These are phyloP conservation scores for Prunella vulgaris DNA, from an alignment of 257 asterid genomes.

Conservation along the genomic window DNA sequence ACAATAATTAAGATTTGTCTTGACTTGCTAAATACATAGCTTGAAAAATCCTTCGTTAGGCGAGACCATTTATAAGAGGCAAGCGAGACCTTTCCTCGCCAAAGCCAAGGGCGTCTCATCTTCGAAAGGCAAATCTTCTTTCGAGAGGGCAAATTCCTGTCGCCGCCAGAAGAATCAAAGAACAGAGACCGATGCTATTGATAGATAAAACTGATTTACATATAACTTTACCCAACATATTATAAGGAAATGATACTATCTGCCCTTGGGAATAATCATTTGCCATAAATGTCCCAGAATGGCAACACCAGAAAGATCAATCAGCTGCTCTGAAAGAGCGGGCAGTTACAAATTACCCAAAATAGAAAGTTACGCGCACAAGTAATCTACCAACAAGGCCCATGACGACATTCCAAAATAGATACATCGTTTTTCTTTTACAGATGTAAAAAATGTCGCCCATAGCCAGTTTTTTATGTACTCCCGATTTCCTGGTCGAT, in stretches of 20 bases:
- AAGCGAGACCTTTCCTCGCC: no score
- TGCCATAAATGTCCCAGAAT: not conserved
- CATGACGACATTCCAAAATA: not conserved
- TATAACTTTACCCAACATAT: no score
- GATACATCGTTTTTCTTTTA: conserved; percentile 9
- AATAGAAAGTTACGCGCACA: not conserved
- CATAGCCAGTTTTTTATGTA: conserved; percentile 9
- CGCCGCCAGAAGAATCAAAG: no score
- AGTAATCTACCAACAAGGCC: conserved; percentile 19
- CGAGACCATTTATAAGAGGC: no score
- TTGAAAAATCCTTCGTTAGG: no score
- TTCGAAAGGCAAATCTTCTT: no score
- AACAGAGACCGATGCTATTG: no score
- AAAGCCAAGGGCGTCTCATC: no score
- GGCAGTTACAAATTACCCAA: not conserved
- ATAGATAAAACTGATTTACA: no score
- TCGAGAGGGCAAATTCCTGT: no score
- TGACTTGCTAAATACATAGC: no score
- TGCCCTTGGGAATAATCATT: not conserved
- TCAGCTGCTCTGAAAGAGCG: not conserved
- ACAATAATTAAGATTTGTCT: no score
- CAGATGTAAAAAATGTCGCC: not conserved
- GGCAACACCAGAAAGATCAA: not conserved
- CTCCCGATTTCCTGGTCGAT: conserved; percentile 58
- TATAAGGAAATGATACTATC: not conserved